phyloP scores from a whole-genome alignment of 805 yeast genomes.

The Pichia cabralensis region DNA sequence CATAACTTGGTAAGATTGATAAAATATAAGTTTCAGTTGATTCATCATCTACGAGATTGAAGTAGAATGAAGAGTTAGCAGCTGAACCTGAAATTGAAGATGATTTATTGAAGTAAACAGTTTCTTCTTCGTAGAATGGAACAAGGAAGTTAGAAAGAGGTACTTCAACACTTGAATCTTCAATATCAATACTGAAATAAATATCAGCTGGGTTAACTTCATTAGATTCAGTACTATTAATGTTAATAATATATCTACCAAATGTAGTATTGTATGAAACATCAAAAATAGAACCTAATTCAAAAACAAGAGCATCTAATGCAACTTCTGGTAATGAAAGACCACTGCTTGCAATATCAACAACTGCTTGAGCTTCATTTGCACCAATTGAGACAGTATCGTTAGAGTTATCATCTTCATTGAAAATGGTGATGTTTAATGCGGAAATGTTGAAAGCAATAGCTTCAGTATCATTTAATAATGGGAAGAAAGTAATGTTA shows the following conservation, averaged over 20 bases:
- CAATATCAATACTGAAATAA: slow-evolving; percentile 47
- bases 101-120: slow-evolving; percentile 3
- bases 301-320: not conserved
- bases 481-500: slow-evolving; percentile 10
- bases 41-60: not conserved
- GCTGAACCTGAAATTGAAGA: not conserved
- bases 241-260: slow-evolving; percentile 4
- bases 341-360: slow-evolving; percentile 4
- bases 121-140: slow-evolving; percentile 5
- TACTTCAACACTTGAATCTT: slow-evolving; percentile 39
- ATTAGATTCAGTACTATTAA: not conserved
- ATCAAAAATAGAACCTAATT: slow-evolving; percentile 1
- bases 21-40: slow-evolving; percentile 1
- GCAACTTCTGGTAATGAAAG: slow-evolving; percentile 7
- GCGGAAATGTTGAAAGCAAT: slow-evolving; percentile 10
- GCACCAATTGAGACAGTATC: not conserved
- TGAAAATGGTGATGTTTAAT: not conserved
- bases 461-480: slow-evolving; percentile 8
- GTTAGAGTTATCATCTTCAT: not conserved
- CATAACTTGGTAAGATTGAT: slow-evolving; percentile 8
- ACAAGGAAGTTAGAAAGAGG: slow-evolving; percentile 25
- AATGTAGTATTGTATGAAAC: slow-evolving; percentile 4
- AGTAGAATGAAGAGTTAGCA: slow-evolving; percentile 6
- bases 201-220: slow-evolving; percentile 18
- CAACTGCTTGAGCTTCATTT: slow-evolving; percentile 1